A percentile compares a stretch with the other conserved stretches of the same genome.
These are phyloP conservation scores for Boletus bicolor DNA, from an alignment of 768 basidiomycete species.

Conservation along the genomic window DNA sequence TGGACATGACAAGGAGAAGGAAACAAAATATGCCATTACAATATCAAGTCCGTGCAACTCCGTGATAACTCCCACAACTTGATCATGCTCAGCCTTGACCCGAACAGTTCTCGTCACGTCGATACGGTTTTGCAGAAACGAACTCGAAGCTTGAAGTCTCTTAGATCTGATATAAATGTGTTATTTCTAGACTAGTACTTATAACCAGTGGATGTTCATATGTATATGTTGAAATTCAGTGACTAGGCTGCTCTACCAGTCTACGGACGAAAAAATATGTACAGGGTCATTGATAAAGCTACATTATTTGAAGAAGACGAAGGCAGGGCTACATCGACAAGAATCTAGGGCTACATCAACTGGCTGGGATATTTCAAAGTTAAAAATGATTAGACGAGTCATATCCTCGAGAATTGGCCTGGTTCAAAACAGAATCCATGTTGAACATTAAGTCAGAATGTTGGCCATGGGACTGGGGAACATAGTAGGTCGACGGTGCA, in stretches of 20 bases:
- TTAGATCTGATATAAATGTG: background rate
- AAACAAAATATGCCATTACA: background rate
- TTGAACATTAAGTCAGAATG: background rate
- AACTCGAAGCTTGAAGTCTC: background rate
- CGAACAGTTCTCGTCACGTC: background rate
- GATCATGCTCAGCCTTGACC: too few species aligned
- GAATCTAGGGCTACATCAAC: background rate
- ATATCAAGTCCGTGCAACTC: background rate
- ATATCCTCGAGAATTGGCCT: background rate
- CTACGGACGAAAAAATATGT: background rate
- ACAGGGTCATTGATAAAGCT: slow-evolving; percentile 1
- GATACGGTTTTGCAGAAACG: background rate
- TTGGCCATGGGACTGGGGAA: background rate
- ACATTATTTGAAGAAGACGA: background rate
- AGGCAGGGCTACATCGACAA: too few species aligned
- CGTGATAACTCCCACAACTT: too few species aligned
- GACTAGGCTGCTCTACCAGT: background rate
- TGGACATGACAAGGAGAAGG: slow-evolving; percentile 31
- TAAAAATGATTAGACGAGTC: background rate
- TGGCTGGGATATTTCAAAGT: background rate
- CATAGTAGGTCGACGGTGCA: background rate
- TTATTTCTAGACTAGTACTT: background rate
- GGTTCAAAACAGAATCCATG: background rate
- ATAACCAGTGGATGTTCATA: background rate
- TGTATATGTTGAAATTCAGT: background rate